Conservation (phyloP, 305 asterid genomes). For the Fraxinus sp. region DNA sequence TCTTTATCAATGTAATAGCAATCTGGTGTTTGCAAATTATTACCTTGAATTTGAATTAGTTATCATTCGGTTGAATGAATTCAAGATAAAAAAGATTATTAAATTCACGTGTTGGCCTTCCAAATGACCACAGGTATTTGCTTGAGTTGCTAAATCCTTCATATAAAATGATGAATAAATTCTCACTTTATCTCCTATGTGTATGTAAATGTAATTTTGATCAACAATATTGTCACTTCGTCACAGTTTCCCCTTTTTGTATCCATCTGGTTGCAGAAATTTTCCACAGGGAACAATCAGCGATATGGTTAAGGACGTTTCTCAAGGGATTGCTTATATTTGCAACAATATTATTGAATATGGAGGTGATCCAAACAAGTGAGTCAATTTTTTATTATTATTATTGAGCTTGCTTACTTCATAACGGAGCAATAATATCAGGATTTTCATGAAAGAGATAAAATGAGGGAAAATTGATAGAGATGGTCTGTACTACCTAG, state of each 20-base stretch:
- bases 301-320: constrained; percentile 86
- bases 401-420: not conserved
- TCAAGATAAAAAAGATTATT: not conserved
- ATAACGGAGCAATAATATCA: constrained; percentile 3
- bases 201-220: constrained; percentile 2
- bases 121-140: constrained; percentile 8
- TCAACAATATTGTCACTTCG: constrained; percentile 16
- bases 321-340: constrained; percentile 73
- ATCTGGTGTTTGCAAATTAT: not conserved
- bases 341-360: constrained; percentile 60
- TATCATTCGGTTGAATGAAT: constrained; percentile 11
- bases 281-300: constrained; percentile 98
- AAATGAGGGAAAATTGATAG: not conserved
- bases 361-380: constrained; percentile 97
- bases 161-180: not conserved
- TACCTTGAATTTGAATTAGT: not conserved
- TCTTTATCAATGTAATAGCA: not conserved
- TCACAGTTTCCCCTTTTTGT: constrained; percentile 12
- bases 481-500: constrained; percentile 14
- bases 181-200: not conserved
- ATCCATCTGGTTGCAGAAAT: constrained; percentile 57
- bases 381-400: not conserved
- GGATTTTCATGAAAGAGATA: constrained; percentile 3
- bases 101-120: constrained; percentile 6
- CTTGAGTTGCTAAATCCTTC: constrained; percentile 9